Base-by-base conservation (phyloP, 139 green algal species). In the Chlamydomonas sphaeroides region DNA sequence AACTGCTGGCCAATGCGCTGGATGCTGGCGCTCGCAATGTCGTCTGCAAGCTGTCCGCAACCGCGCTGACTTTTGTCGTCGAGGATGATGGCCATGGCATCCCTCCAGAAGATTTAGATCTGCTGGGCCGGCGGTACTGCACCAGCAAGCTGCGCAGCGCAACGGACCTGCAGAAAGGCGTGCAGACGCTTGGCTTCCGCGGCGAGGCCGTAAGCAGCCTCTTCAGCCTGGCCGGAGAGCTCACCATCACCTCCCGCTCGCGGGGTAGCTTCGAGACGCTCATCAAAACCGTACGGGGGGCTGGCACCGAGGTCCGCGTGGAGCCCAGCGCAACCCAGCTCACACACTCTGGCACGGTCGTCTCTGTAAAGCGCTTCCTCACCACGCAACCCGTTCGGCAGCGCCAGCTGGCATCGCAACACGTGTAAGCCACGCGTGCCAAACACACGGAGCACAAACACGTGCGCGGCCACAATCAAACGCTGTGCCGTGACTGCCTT, bases 211-310 rank as follows among this genome's bases (percentile, higher is more conserved):
- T 93, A 17, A 82, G 79, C 18, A 85, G 81, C 42, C 62, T 95
- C 3, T 76, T 80, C 21, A 49, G 79, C 4, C 21, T 67, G 0
- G 42, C 70, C 0, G 78, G 85, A 1, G 59, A 83, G n/a, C 70
- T 95, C 32, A 51, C 87, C 15, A 65, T 95, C 15, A 80, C 68
- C 5, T 91, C 87, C 3, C 69, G 87, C 1, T 74, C 83, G 5
- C 28, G 6, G 7, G 91, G 91, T 18, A 79, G 67, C 32, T 95
- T 95, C 65, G 91, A 95, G 78, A 95, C 91, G 21, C 26, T 84
- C 21, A 59, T 1, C 26, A 84, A 84, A 30, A 2, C n/a, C 7
- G 32, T 38, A 3, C 61, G 42, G 17, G 11, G 0, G 5, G 42
- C 42, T 23, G 62, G 75, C 32, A n/a, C 23, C 1, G 57, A 63